Evolutionary conservation across 163 green algal genomes (phyloP), one percentile per base, ranked within the genome.

Genomic region (Trebouxia gelatinosa): DNA sequence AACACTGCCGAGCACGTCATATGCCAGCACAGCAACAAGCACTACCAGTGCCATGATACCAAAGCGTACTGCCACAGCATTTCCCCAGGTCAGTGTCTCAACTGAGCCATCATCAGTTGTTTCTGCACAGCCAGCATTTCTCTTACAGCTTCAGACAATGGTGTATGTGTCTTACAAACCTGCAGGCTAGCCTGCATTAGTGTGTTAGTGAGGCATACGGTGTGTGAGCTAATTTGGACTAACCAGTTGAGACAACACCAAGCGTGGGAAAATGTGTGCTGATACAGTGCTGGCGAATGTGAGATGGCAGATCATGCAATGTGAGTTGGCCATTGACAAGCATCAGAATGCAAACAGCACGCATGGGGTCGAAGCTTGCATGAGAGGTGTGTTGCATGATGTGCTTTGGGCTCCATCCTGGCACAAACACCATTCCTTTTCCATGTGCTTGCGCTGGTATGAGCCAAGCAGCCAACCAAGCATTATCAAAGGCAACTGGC

Each of bases 1-100:
- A 43, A 76, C 43, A 64, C 29, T 46, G 68, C 68, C 68, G 9
- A 76, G 21, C 28, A 76, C 40, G 19, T 61, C 28, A 17, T 62
- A 76, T n/a, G 68, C 31, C 29, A 76, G 16, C 21, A 38, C 43
- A 64, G 68, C 68, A 23, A 76, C 68, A n/a, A 76, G 68, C 40
- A 38, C 28, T 16, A 76, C 68, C 13, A 76, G 32, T 40, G 40
- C 68, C 43, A 76, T 46, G 68, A 76, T 76, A 29, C 43, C 40
- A 46, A 76, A 76, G 19, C 68, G 68, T 43, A 76, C 6, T 11
- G 31, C 40, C 2, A 76, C 32, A 7, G 68, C 68, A 0, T 43
- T 62, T 9, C 11, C 68, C n/a, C 46, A n/a, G 0, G 39, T 62
- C 68, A 76, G 43, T 43, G 39, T n/a, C 40, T 76, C 39, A 32